A percentile compares a stretch with the other conserved stretches of the same genome.
phyloP scores from a whole-genome alignment of 192 early-diverging fungal species.

The Coemansia sp. region DNA sequence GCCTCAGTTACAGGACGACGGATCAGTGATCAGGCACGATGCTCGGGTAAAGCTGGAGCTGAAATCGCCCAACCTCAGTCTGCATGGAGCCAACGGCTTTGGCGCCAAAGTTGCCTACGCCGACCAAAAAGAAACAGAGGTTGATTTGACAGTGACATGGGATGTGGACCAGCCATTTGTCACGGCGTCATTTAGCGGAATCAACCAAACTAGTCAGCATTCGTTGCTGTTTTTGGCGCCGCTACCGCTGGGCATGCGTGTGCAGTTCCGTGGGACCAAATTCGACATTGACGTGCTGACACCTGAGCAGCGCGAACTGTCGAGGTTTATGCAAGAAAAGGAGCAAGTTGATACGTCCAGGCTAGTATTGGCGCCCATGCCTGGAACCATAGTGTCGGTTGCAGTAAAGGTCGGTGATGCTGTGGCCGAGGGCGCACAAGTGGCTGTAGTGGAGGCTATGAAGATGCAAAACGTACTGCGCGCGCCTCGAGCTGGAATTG shows the following conservation, averaged over 20 bases:
- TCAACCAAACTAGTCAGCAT: neutral
- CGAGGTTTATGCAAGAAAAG: constrained; percentile 72
- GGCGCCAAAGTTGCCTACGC: neutral
- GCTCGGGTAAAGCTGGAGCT: constrained; percentile 5
- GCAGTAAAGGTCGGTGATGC: constrained; percentile 75
- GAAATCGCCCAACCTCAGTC: neutral
- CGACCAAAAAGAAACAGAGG: constrained; percentile 13
- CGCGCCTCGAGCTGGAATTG: constrained; percentile 67
- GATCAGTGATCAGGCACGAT: constrained; percentile 31
- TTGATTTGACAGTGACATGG: constrained; percentile 58
- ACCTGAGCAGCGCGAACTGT: constrained; percentile 59
- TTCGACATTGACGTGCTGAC: constrained; percentile 69
- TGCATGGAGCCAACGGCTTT: constrained; percentile 33
- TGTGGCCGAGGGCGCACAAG: constrained; percentile 74
- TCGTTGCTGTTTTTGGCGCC: constrained; percentile 71
- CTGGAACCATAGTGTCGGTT: constrained; percentile 80
- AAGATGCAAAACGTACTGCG: constrained; percentile 95
- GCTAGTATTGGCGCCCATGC: constrained; percentile 84
- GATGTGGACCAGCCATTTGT: constrained; percentile 69
- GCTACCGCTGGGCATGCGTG: constrained; percentile 68
- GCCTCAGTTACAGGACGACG: constrained; percentile 53
- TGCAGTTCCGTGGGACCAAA: constrained; percentile 81
- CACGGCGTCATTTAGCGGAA: constrained; percentile 20
- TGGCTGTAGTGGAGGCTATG: constrained; percentile 93
- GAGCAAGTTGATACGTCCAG: constrained; percentile 66